Base-by-base conservation (phyloP, 2,329 filamentous ascomycete genomes). In the Neopestalotiopsis sp. region DNA sequence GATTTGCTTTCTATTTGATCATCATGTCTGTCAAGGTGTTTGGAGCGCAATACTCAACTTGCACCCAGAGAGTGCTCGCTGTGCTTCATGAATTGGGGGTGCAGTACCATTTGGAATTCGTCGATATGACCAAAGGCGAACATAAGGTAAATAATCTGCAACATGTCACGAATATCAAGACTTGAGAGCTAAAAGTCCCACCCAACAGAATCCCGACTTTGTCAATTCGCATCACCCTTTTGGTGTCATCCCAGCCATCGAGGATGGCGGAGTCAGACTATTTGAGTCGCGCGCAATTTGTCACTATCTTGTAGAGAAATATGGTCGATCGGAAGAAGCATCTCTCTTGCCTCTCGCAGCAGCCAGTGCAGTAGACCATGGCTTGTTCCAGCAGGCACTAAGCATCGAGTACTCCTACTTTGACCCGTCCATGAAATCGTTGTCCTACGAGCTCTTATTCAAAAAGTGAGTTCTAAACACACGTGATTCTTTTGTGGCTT, bases 381-480 rank as follows among this genome's bases (percentile, higher is more conserved):
- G 57, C 24, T 12, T 59, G 13, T 59, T 30, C 20, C 20, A 59
- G 20, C 57, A 59, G 57, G 57, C 57, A 28, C 17, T 32, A 24
- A 59, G 57, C 5, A 20, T 59, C 30, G 57, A 32, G 14, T 32
- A 59, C 30, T 59, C 57, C 30, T 59, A 59, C 17, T 59, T 59
- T 17, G 57, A 32, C 14, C 57, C 30, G 24, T 24, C 57, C 1
- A 59, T 59, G 57, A 59, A 59, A 24, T 24, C 57, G 7, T 12
- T 59, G 57, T 59, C 57, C 12, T 32, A 59, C 7, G 57, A 59
- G 57, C 57, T 59, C 14, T 32, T 59, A 17, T 59, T 59, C 30
- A 59, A 59, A 4, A 9, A 59, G 30, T 59, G 9, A 59, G 57
- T 30, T 7, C 17, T 13, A 14, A 32, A 14, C 49, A 10, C 1